These are phyloP conservation scores for Pseudogymnoascus sp. DNA, from an alignment of 2,329 filamentous ascomycete species.

Conservation along the genomic window DNA sequence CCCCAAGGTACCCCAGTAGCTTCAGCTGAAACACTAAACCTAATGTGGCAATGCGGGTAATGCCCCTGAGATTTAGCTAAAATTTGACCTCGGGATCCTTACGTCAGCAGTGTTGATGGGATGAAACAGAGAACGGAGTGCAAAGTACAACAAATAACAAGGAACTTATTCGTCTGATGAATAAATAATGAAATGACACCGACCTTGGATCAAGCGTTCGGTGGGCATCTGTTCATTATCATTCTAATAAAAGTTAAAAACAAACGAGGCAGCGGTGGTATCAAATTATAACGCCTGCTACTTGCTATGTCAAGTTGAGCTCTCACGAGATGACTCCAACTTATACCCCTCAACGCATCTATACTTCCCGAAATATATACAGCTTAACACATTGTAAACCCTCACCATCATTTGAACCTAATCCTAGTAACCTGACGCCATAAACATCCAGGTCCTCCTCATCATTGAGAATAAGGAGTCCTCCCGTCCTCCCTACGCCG, in stretches of 20 bases:
- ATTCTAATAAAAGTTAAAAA: not conserved
- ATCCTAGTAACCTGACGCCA: slow-evolving; percentile 2
- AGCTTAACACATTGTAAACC: slow-evolving; percentile 4
- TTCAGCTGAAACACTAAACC: not conserved
- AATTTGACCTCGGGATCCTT: not conserved
- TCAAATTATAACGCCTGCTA: not conserved
- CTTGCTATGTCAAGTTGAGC: not conserved
- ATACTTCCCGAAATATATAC: not conserved
- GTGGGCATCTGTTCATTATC: not conserved
- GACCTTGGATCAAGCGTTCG: not conserved
- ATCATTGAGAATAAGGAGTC: not conserved
- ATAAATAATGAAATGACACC: not conserved
- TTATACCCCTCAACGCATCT: not conserved
- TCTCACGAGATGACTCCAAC: not conserved
- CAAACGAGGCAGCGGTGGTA: not conserved
- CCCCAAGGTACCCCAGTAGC: not conserved
- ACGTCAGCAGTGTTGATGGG: not conserved
- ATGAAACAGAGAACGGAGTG: no score
- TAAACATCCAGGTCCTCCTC: not conserved
- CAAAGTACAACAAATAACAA: not conserved
- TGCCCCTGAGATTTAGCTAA: not conserved
- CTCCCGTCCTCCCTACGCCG: not conserved
- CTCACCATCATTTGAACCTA: not conserved
- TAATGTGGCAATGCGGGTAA: not conserved
- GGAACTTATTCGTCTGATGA: not conserved